These are phyloP conservation scores for Madurella mycetomatis DNA, from an alignment of 2,329 filamentous ascomycete genomes.

Conservation along the genomic window DNA sequence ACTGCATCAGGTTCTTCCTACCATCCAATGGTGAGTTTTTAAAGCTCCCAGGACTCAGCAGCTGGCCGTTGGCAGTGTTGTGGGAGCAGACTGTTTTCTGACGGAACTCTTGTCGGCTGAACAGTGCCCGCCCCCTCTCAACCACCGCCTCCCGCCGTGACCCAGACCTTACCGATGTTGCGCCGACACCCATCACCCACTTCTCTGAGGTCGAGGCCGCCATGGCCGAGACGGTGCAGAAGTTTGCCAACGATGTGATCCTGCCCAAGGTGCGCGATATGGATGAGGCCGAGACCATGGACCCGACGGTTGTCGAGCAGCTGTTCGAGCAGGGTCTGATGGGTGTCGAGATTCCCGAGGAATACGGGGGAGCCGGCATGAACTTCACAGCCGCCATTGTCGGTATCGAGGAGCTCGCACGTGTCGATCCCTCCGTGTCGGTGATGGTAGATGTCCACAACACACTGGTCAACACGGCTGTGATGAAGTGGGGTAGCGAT, in stretches of 20 bases:
- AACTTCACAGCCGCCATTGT: constrained; percentile 97
- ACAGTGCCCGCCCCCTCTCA: constrained; percentile 52
- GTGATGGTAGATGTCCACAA: constrained; percentile 98
- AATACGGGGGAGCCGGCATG: constrained; percentile 95
- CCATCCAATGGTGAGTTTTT: constrained; percentile 23
- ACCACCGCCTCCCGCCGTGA: constrained; percentile 53
- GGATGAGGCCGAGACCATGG: constrained; percentile 96
- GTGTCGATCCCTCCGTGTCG: constrained; percentile 89
- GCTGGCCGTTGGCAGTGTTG: background rate
- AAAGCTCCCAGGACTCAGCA: background rate
- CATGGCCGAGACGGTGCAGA: constrained; percentile 85
- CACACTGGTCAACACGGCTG: constrained; percentile 90
- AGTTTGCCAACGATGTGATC: constrained; percentile 85
- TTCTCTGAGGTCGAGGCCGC: constrained; percentile 83
- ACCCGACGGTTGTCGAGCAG: constrained; percentile 79
- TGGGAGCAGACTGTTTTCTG: background rate
- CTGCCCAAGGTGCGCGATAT: constrained; percentile 91
- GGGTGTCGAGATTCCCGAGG: constrained; percentile 95
- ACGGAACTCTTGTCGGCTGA: background rate
- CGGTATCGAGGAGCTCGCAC: constrained; percentile 92
- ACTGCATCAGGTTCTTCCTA: constrained; percentile 29
- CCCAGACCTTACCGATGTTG: constrained; percentile 67
- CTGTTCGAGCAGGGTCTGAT: constrained; percentile 97
- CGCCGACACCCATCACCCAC: constrained; percentile 88
- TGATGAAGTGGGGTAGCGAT: constrained; percentile 77